Evolutionary conservation across 2,329 filamentous ascomycete species (phyloP), one percentile per base, ranked within the genome.

Genomic region (Neoscytalidium dimidiatum): DNA sequence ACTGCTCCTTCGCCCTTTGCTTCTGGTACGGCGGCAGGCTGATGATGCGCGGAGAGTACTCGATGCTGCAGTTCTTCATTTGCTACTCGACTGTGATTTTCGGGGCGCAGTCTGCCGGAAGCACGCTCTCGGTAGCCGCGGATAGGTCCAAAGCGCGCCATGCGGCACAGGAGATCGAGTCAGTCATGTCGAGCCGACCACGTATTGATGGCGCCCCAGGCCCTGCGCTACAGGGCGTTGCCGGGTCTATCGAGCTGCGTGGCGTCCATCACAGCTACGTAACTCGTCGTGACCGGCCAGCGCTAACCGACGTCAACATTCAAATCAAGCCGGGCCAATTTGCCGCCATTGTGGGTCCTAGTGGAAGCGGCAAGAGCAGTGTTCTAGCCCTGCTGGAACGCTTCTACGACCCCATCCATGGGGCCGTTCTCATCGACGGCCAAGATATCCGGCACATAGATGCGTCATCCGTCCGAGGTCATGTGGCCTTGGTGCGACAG

Each of bases 231-330:
- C 33, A 21, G 4, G 1, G 26, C 26, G 84, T 95, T 28, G 86
- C 95, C 21, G 94, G 94, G 28, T 85, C 84, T 13, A 86, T 99
- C 68, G 93, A 98, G 75, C 96, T 99, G 81, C 88, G 91, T 21
- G 89, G 96, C 69, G 93, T 98, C 1, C 92, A 97, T 75, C 98
- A 97, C 85, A 87, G 92, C 46, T 99, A 98, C 73, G 94, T 94
- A 0, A 96, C 92, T 0, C 88, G 95, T 0, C 91, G 92, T 0
- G 92, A 97, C 70, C 92, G 96, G 70, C 92, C 92, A n/a, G 92
- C 98, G 0, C 87, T 98, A 2, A 90, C 92, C 29, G 94, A 94
- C 0, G 83, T 98, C 38, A 90, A 92, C 75, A 81, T 95, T 8
- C 82, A 80, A 14, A 86, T 94, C 46, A 86, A 88, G 29, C 91